These are phyloP conservation scores for Scenedesmus sp. DNA, from an alignment of 163 green algal genomes.

Conservation along the genomic window DNA sequence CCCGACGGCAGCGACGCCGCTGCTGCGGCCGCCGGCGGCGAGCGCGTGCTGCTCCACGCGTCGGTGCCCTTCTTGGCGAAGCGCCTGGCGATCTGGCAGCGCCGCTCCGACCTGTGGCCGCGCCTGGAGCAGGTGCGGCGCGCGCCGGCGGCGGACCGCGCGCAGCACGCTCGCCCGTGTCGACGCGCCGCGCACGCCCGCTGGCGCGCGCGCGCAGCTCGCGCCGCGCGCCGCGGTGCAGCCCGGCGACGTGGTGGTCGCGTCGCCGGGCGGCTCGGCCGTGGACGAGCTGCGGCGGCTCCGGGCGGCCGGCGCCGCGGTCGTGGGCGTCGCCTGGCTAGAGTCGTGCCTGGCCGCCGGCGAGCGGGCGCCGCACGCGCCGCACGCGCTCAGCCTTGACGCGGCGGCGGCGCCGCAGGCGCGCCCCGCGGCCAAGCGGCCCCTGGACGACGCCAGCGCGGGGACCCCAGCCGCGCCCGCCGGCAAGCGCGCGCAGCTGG, in stretches of 20 bases:
- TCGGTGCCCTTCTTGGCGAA: conserved; percentile 18
- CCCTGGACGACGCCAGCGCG: neutral
- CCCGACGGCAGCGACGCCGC: too few relatives aligned
- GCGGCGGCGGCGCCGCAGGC: neutral
- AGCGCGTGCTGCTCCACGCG: too few relatives aligned
- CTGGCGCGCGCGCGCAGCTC: too few relatives aligned
- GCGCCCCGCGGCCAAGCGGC: neutral
- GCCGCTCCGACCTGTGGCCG: neutral
- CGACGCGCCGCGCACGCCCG: too few relatives aligned
- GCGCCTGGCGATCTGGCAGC: conserved; percentile 5
- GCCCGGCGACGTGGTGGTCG: neutral
- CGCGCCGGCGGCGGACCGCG: neutral
- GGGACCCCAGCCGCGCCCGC: neutral
- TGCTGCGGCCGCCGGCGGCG: too few relatives aligned
- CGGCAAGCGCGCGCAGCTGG: neutral
- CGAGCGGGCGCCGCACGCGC: neutral
- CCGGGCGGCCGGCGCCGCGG: neutral
- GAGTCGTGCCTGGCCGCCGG: conserved; percentile 11
- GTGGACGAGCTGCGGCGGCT: conserved; percentile 2
- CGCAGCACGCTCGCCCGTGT: too few relatives aligned
- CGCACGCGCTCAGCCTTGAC: neutral
- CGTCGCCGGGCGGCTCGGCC: neutral
- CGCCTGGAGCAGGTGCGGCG: neutral
- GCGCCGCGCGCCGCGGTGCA: too few relatives aligned
- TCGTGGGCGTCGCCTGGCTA: conserved; percentile 4